A percentile compares a stretch with the other conserved stretches of the same genome.
phyloP scores from a whole-genome alignment of 2,329 filamentous ascomycete genomes.

The Fusarium heterosporum region DNA sequence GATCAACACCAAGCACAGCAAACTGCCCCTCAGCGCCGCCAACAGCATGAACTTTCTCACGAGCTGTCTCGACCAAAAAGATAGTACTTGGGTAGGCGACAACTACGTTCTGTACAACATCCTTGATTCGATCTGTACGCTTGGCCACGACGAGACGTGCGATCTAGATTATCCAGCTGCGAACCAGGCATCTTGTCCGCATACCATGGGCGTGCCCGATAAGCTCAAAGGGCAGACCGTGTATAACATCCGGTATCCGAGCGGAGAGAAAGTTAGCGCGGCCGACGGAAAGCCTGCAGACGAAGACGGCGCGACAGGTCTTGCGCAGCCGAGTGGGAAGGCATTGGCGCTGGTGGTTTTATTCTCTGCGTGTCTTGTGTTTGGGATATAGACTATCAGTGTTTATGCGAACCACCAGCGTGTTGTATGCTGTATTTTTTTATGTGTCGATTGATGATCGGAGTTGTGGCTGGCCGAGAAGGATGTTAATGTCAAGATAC shows the following conservation, averaged over 20 bases:
- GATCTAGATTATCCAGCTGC: slow-evolving; percentile 55
- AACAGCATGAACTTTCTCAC: slow-evolving; percentile 67
- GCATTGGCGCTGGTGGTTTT: slow-evolving; percentile 32
- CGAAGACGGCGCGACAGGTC: slow-evolving; percentile 13
- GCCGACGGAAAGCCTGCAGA: slow-evolving; percentile 33
- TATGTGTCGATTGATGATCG: not conserved
- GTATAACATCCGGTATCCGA: slow-evolving; percentile 61
- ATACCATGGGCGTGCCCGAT: slow-evolving; percentile 55
- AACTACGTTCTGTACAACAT: slow-evolving; percentile 66
- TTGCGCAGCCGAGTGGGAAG: slow-evolving; percentile 10
- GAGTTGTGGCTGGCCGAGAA: slow-evolving; percentile 12
- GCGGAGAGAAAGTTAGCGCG: slow-evolving; percentile 56
- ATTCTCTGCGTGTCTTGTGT: slow-evolving; percentile 18
- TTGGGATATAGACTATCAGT: slow-evolving; percentile 11
- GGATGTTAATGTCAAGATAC: slow-evolving; percentile 41
- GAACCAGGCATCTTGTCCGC: slow-evolving; percentile 60
- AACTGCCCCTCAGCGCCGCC: slow-evolving; percentile 59
- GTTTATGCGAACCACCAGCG: not conserved
- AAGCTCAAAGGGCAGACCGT: slow-evolving; percentile 55
- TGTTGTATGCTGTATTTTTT: not conserved
- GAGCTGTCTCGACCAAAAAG: slow-evolving; percentile 55
- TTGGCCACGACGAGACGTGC: slow-evolving; percentile 61
- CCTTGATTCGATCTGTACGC: slow-evolving; percentile 59
- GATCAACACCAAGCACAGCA: slow-evolving; percentile 57
- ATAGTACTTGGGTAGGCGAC: slow-evolving; percentile 59